Evolutionary conservation across 805 yeast genomes (phyloP), one percentile per base, ranked within the genome.

Genomic region (Wickerhamia fluorescens): DNA sequence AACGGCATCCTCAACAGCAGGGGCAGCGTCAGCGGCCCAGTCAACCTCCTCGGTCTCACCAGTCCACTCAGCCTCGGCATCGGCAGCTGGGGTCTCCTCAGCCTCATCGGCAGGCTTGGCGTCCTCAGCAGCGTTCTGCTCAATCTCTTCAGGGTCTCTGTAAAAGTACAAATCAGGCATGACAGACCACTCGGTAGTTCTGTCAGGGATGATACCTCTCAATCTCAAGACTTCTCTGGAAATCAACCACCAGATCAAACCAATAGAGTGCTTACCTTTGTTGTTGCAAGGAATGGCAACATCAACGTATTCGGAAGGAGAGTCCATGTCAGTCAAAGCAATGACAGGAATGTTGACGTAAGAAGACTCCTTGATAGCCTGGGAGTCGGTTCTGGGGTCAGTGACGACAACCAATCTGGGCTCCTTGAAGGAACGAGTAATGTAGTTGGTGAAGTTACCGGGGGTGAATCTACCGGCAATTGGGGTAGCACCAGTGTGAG

Each of bases 401-500:
- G 97, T 89, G 62, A 92, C 98, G 57, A 92, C 75, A 67, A 92
- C 87, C 66, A 92, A 81, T 77, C 99, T 86, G 79, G 99, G 99
- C 78, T 92, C 99, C 77, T 89, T 92, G 96, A 92, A 92, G 56
- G 96, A 86, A 75, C 96, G 89, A 72, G 98, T 92, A 78, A 89
- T 92, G 78, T 92, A 92, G 78, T 92, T 92, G 68, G 99, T 92
- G 92, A 92, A 92, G 76, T 83, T 80, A 85, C 99, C 99, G 73
- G 99, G 99, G 58, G 98, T 92, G 84, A 92, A 92, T 78, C 99
- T 87, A 74, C 99, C 99, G 57, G 98, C 99, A 74, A 92, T 89
- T 66, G 99, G 88, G 54, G 97, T 89, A 53, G 98, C 96, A 71
- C 97, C 97, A 57, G 97, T 88, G 88, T 92, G 97, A 57, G 96